Conservation (phyloP, 1,139 yeast genomes). For the Suzukiozyma palmioleophila region DNA sequence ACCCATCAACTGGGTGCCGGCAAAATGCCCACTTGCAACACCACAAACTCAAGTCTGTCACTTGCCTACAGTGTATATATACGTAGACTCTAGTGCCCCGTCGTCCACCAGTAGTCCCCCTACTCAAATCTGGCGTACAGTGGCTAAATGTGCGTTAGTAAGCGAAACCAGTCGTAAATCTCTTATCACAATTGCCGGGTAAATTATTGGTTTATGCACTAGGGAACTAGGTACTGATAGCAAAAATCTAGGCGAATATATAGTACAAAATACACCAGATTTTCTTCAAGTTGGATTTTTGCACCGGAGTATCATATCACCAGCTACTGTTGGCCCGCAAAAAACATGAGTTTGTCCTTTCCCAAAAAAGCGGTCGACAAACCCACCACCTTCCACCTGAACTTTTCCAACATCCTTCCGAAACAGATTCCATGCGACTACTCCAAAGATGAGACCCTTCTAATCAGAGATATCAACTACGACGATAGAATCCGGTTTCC, state of each 20-base stretch:
- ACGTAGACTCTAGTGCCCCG: too few relatives aligned
- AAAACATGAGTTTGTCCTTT: conserved; percentile 1
- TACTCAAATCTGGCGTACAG: too few relatives aligned
- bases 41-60: too few relatives aligned
- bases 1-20: too few relatives aligned
- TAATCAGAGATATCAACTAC: conserved; percentile 29
- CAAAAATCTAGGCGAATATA: neutral
- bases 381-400: conserved; percentile 20
- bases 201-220: neutral
- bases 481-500: conserved; percentile 46
- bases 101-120: too few relatives aligned
- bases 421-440: neutral
- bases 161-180: neutral
- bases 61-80: too few relatives aligned
- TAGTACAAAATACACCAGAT: too few relatives aligned
- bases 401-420: conserved; percentile 20
- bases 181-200: neutral
- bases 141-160: too few relatives aligned
- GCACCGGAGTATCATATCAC: too few relatives aligned
- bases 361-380: conserved; percentile 9
- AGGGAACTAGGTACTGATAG: neutral
- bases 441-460: conserved; percentile 1
- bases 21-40: too few relatives aligned
- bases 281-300: too few relatives aligned
- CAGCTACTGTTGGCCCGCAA: too few relatives aligned